These are phyloP conservation scores for Candolleomyces efflorescens DNA, from an alignment of 768 basidiomycete species.

Conservation along the genomic window DNA sequence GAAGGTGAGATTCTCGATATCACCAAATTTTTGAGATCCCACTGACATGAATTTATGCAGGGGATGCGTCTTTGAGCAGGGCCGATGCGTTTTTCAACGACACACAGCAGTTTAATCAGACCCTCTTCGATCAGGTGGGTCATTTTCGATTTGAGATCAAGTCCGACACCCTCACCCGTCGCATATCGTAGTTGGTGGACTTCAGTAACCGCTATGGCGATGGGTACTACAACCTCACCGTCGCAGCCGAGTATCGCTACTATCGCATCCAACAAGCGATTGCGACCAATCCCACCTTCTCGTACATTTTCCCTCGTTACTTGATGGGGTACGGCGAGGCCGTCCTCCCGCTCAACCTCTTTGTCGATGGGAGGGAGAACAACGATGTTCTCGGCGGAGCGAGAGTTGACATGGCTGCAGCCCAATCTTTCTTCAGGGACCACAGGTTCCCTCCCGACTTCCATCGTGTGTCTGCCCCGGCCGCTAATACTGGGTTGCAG, in stretches of 20 bases:
- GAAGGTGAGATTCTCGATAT: slow-evolving; percentile 10
- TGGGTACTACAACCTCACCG: slow-evolving; percentile 16
- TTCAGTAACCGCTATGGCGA: slow-evolving; percentile 15
- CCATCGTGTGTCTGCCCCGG: slow-evolving; percentile 7
- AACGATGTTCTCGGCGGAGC: neutral
- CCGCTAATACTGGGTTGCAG: neutral
- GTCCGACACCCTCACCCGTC: neutral
- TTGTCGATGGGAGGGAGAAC: slow-evolving; percentile 14
- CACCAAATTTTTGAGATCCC: slow-evolving; percentile 6
- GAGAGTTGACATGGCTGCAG: slow-evolving; percentile 10
- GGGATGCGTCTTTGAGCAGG: neutral
- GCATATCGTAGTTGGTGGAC: slow-evolving; percentile 9
- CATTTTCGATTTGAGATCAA: neutral
- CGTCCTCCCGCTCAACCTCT: slow-evolving; percentile 12
- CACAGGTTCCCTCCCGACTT: slow-evolving; percentile 15
- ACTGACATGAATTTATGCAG: neutral
- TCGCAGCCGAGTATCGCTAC: slow-evolving; percentile 12
- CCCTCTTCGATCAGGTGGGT: slow-evolving; percentile 16
- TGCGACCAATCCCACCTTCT: slow-evolving; percentile 15
- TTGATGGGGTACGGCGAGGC: slow-evolving; percentile 13
- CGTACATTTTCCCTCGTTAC: slow-evolving; percentile 12
- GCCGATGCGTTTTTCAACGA: slow-evolving; percentile 16
- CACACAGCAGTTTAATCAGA: slow-evolving; percentile 18
- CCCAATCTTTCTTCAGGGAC: slow-evolving; percentile 14
- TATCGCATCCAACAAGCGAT: slow-evolving; percentile 18